Conservation (phyloP, 2,329 filamentous ascomycete species). For the Microascus cirrosus region DNA sequence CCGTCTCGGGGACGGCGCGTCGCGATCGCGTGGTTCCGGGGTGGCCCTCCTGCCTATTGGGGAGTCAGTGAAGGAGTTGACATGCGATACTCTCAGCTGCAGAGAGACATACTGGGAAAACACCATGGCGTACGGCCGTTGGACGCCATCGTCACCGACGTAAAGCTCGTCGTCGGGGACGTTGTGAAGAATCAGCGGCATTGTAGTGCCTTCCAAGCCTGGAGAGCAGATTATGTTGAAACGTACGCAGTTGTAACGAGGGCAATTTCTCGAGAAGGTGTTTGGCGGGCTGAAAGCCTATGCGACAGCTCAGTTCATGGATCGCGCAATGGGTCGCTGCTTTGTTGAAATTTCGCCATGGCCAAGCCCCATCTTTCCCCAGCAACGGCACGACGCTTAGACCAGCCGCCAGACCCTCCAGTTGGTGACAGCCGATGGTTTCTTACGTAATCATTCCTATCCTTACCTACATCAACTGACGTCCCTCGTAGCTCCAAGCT, state of each 20-base stretch:
- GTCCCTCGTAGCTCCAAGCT: background rate
- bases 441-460: background rate
- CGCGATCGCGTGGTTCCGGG: conserved; percentile 35
- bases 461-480: background rate
- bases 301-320: background rate
- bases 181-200: conserved; percentile 56
- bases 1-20: conserved; percentile 46
- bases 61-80: background rate
- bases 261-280: background rate
- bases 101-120: conserved; percentile 43
- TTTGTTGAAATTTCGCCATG: background rate
- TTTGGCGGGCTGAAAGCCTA: background rate
- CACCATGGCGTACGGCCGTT: conserved; percentile 55
- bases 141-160: conserved; percentile 52
- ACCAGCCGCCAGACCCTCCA: background rate
- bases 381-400: background rate
- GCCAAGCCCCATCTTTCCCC: background rate
- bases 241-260: background rate
- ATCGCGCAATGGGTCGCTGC: background rate
- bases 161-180: conserved; percentile 59
- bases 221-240: background rate
- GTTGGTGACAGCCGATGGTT: background rate
- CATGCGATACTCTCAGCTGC: background rate
- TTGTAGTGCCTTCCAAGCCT: conserved; percentile 29
- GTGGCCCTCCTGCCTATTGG: conserved; percentile 39